Conservation (phyloP, 257 asterid species). For the Solanum tarijense region DNA sequence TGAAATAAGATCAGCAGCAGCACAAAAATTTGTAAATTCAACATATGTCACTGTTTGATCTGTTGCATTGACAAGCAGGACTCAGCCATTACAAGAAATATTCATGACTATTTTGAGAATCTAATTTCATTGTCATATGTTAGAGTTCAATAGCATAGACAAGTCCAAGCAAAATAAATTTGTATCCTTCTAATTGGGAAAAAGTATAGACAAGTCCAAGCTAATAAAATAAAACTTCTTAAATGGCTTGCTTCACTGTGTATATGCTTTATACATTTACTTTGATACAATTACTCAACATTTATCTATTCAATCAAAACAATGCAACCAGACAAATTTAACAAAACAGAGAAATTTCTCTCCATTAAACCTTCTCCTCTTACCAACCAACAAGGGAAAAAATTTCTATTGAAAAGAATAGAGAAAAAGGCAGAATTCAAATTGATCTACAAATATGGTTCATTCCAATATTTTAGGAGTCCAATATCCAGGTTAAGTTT, state of each 20-base stretch:
- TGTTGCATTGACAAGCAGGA: neutral
- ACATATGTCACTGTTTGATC: neutral
- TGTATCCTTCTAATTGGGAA: neutral
- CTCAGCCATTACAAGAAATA: neutral
- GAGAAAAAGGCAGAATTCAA: neutral
- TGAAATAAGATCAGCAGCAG: constrained; percentile 7
- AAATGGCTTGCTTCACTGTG: neutral
- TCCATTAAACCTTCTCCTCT: neutral
- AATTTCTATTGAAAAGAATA: neutral
- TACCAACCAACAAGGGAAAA: neutral
- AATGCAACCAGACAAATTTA: neutral
- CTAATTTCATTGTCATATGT: neutral
- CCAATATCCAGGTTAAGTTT: neutral
- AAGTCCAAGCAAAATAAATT: neutral
- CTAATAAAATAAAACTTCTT: neutral
- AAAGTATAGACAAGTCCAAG: neutral
- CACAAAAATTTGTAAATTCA: neutral
- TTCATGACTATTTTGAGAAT: neutral
- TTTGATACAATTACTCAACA: neutral
- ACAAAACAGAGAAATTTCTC: neutral
- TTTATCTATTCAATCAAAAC: neutral
- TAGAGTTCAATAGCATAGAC: neutral
- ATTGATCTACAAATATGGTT: neutral
- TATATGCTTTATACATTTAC: neutral
- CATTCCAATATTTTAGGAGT: neutral